Percentiles rank a stretch among this genome's conserved stretches.
Conservation (phyloP, 1,284 basidiomycete genomes). For the Sporisorium iseilematis-ciliati region DNA sequence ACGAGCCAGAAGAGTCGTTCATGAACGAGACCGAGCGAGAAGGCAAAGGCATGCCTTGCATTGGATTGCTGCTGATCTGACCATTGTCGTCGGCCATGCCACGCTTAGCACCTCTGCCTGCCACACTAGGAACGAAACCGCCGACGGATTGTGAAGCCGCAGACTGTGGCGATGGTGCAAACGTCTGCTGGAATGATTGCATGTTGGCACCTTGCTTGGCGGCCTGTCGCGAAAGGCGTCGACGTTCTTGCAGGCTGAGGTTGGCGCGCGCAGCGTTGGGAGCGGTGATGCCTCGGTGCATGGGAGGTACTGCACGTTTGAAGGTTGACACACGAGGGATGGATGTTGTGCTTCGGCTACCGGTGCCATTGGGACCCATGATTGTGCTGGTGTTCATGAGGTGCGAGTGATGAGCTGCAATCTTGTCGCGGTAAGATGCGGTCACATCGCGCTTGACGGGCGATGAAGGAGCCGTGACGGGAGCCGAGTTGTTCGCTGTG, state of each 20-base stretch:
- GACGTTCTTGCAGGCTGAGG: constrained; percentile 61
- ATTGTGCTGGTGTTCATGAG: constrained; percentile 43
- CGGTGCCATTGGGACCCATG: constrained; percentile 13
- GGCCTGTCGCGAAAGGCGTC: constrained; percentile 54
- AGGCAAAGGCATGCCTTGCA: constrained; percentile 17
- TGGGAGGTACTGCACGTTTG: constrained; percentile 29
- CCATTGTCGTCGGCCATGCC: constrained; percentile 28
- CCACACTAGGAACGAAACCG: constrained; percentile 11
- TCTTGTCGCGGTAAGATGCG: constrained; percentile 47
- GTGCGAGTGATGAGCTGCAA: constrained; percentile 56
- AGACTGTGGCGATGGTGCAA: not conserved
- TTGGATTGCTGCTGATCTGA: constrained; percentile 24
- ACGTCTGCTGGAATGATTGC: constrained; percentile 16
- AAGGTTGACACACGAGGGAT: constrained; percentile 47
- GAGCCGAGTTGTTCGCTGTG: not conserved
- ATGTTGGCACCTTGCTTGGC: constrained; percentile 28
- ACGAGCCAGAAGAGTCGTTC: constrained; percentile 44
- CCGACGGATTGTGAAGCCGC: constrained; percentile 1
- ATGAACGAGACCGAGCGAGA: constrained; percentile 42
- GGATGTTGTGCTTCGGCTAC: constrained; percentile 32
- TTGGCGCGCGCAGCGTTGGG: constrained; percentile 29
- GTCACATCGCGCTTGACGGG: constrained; percentile 24
- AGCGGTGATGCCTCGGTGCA: constrained; percentile 28
- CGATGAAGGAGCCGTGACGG: not conserved
- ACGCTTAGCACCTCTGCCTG: constrained; percentile 46